A percentile compares a stretch with the other conserved stretches of the same genome.
These are phyloP conservation scores for Bisporella sp. DNA, from an alignment of 2,329 filamentous ascomycete species.

Conservation along the genomic window DNA sequence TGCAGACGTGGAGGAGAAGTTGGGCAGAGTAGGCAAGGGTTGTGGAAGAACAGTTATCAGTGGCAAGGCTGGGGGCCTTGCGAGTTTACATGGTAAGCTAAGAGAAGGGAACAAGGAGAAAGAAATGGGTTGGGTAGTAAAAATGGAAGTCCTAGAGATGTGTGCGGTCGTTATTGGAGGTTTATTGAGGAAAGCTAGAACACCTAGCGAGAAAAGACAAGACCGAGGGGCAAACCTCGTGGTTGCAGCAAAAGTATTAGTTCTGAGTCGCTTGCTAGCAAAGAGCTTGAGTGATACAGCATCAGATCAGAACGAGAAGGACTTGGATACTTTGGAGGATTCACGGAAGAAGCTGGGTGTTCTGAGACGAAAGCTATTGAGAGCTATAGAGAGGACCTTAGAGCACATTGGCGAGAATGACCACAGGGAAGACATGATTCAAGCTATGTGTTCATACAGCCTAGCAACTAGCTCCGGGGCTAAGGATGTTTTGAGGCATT, in stretches of 20 bases:
- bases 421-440: slow-evolving; percentile 49
- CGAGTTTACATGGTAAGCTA: slow-evolving; percentile 33
- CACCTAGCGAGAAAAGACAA: slow-evolving; percentile 21
- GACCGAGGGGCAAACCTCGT: slow-evolving; percentile 37
- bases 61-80: slow-evolving; percentile 54
- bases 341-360: slow-evolving; percentile 56
- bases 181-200: slow-evolving; percentile 34
- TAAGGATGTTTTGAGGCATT: slow-evolving; percentile 70
- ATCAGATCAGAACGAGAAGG: slow-evolving; percentile 26
- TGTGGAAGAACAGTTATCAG: slow-evolving; percentile 70
- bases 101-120: slow-evolving; percentile 21
- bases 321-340: slow-evolving; percentile 36
- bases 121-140: slow-evolving; percentile 29
- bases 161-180: slow-evolving; percentile 43
- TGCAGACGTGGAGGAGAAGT: slow-evolving; percentile 61
- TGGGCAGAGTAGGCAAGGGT: slow-evolving; percentile 65
- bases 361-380: slow-evolving; percentile 56
- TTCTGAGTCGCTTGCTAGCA: slow-evolving; percentile 67
- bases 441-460: slow-evolving; percentile 75
- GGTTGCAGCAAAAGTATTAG: slow-evolving; percentile 62
- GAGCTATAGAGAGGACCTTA: slow-evolving; percentile 63
- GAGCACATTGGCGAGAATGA: slow-evolving; percentile 46
- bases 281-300: slow-evolving; percentile 60
- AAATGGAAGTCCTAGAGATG: slow-evolving; percentile 43
- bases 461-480: slow-evolving; percentile 74